phyloP scores from a whole-genome alignment of 2,329 filamentous ascomycete genomes.

The Curvularia sp. region DNA sequence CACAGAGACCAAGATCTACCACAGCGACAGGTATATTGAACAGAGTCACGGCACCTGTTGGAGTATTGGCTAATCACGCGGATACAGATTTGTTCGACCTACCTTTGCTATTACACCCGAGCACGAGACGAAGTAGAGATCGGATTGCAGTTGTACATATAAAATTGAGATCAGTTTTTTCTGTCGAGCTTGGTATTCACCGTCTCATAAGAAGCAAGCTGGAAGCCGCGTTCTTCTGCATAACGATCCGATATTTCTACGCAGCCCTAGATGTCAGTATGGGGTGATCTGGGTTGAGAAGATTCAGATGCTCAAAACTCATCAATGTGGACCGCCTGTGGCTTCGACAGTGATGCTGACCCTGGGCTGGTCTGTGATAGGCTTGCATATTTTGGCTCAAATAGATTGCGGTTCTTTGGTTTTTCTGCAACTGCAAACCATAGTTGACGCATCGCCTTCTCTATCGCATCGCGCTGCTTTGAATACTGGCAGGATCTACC shows the following conservation, averaged over 20 bases:
- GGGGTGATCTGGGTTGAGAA: slow-evolving; percentile 14
- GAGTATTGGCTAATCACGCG: slow-evolving; percentile 15
- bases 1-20: slow-evolving; percentile 82
- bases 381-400: not conserved
- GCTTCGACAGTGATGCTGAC: not conserved
- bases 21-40: slow-evolving; percentile 78
- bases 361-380: not conserved
- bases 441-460: not conserved
- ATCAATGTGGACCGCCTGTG: not conserved
- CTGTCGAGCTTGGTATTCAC: slow-evolving; percentile 2
- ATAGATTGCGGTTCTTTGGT: slow-evolving; percentile 2
- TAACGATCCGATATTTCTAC: slow-evolving; percentile 3
- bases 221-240: not conserved
- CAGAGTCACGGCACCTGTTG: too few relatives aligned
- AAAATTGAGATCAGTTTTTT: slow-evolving; percentile 19
- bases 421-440: not conserved
- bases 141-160: slow-evolving; percentile 18
- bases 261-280: slow-evolving; percentile 5
- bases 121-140: slow-evolving; percentile 63
- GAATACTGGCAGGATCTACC: not conserved
- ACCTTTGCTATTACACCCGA: slow-evolving; percentile 78
- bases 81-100: slow-evolving; percentile 67
- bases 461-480: not conserved
- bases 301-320: not conserved
- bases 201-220: not conserved